Evolutionary conservation across 1,139 yeast genomes (phyloP).

Genomic region (Taphrina deformans): DNA sequence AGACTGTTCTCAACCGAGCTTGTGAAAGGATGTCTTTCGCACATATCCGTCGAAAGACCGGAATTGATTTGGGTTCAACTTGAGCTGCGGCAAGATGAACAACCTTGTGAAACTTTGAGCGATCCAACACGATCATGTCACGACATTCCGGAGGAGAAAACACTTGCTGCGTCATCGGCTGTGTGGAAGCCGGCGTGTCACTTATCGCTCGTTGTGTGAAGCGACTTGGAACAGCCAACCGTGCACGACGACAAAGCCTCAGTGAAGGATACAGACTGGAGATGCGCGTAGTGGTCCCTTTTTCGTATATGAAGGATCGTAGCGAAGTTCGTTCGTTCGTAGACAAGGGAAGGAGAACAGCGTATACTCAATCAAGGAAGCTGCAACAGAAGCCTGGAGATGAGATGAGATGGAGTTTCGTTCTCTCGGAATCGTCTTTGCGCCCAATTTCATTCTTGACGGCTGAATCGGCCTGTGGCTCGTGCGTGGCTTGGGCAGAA

Average conservation of each 20-base stretch:
- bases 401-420: too few relatives aligned
- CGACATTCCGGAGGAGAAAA: slow-evolving; percentile 65
- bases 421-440: too few relatives aligned
- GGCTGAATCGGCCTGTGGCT: background rate
- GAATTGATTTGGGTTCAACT: slow-evolving; percentile 26
- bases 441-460: background rate
- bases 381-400: too few relatives aligned
- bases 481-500: background rate
- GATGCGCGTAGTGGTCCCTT: too few relatives aligned
- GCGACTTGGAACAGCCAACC: background rate
- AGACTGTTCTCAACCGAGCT: slow-evolving; percentile 17
- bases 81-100: slow-evolving; percentile 29
- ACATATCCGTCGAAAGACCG: slow-evolving; percentile 31
- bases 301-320: too few relatives aligned
- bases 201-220: background rate
- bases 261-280: background rate
- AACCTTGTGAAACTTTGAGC: slow-evolving; percentile 17
- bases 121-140: slow-evolving; percentile 52
- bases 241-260: background rate
- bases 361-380: too few relatives aligned
- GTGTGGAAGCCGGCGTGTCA: background rate
- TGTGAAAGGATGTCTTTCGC: slow-evolving; percentile 23
- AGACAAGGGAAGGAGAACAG: too few relatives aligned
- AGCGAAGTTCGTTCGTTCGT: too few relatives aligned
- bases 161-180: background rate